A percentile compares a stretch with the other conserved stretches of the same genome.
Conservation (phyloP, 2,329 filamentous ascomycete genomes). For the Mycosphaerelloides madeirae region DNA sequence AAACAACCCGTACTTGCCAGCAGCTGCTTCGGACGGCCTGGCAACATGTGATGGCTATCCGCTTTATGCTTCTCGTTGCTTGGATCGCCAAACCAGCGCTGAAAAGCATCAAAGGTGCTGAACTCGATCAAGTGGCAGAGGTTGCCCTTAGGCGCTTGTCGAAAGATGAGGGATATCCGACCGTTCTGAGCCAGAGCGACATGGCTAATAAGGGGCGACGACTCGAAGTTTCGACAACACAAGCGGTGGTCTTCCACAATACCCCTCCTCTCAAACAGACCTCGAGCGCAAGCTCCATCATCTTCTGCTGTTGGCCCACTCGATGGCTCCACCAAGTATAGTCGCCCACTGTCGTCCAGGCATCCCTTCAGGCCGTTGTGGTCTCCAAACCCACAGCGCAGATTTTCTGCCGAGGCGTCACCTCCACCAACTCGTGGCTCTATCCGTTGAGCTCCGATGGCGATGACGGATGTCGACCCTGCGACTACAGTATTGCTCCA, state of each 20-base stretch:
- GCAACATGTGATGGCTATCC: slow-evolving; percentile 23
- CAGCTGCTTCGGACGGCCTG: slow-evolving; percentile 28
- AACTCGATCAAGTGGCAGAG: slow-evolving; percentile 29
- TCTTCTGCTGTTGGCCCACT: background rate
- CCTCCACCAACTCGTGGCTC: slow-evolving; percentile 8
- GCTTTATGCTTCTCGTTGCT: slow-evolving; percentile 21
- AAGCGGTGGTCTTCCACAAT: background rate
- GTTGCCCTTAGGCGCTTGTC: slow-evolving; percentile 23
- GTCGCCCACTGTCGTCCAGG: slow-evolving; percentile 22
- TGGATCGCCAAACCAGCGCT: slow-evolving; percentile 26
- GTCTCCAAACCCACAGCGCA: slow-evolving; percentile 25
- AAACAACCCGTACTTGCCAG: slow-evolving; percentile 38
- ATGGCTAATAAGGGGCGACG: slow-evolving; percentile 19
- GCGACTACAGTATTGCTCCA: slow-evolving; percentile 31
- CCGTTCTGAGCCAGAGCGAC: slow-evolving; percentile 29
- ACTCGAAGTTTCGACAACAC: slow-evolving; percentile 7
- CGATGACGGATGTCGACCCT: slow-evolving; percentile 5
- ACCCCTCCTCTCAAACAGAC: background rate
- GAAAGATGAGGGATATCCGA: slow-evolving; percentile 26
- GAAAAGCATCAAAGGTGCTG: slow-evolving; percentile 20
- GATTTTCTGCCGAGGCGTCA: background rate
- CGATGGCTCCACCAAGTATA: slow-evolving; percentile 18
- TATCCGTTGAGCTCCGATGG: slow-evolving; percentile 16
- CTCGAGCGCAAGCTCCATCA: background rate
- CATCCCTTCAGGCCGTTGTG: slow-evolving; percentile 30